A percentile compares a stretch with the other conserved stretches of the same genome.
Evolutionary conservation across 1,139 yeast genomes (phyloP).

Genomic region (Taphrina communis): DNA sequence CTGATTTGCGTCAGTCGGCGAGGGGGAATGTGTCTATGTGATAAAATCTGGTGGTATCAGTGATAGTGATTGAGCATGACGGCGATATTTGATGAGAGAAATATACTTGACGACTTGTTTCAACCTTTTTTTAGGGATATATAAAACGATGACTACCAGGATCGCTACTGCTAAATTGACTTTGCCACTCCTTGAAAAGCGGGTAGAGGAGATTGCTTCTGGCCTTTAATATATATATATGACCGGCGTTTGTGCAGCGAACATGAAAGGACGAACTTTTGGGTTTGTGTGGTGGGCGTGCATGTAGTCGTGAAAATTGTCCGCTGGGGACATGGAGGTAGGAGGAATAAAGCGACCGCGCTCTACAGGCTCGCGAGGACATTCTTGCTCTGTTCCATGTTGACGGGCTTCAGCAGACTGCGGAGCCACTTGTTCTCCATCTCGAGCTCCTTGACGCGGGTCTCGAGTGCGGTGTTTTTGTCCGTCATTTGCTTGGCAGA

Average conservation of each 20-base stretch:
- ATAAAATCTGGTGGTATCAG: constrained; percentile 42
- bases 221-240: not conserved
- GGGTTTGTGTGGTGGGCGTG: not conserved
- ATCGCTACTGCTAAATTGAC: constrained; percentile 13
- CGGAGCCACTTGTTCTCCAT: constrained; percentile 83
- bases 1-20: constrained; percentile 53
- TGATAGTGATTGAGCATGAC: constrained; percentile 27
- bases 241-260: constrained; percentile 15
- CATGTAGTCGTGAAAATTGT: too few species aligned
- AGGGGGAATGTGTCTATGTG: constrained; percentile 42
- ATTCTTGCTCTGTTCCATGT: constrained; percentile 24
- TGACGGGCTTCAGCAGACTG: constrained; percentile 59
- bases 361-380: constrained; percentile 29
- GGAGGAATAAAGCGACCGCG: not conserved
- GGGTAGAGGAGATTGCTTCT: not conserved
- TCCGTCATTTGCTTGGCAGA: constrained; percentile 68
- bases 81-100: too few species aligned
- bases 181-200: not conserved
- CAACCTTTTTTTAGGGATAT: constrained; percentile 2
- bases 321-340: too few species aligned
- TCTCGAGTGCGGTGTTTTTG: constrained; percentile 64
- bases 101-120: not conserved
- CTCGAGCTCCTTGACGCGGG: constrained; percentile 69
- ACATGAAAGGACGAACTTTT: not conserved
- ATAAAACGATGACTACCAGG: not conserved